Evolutionary conservation across 2,329 filamentous ascomycete species (phyloP).

Genomic region (Trichophaea hybrida): DNA sequence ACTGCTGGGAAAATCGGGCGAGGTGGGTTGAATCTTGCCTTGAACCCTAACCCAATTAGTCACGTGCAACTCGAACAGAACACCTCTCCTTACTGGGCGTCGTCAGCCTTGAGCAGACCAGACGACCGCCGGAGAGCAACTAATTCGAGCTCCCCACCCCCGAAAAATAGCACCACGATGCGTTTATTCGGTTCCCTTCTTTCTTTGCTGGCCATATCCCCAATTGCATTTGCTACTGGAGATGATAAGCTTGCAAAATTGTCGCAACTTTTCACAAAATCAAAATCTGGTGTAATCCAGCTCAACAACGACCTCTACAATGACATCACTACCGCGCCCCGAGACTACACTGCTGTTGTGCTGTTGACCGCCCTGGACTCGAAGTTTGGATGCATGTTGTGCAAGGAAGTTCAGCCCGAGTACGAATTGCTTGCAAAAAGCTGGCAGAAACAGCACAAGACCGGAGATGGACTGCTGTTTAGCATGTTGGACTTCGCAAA

Average conservation of each 20-base stretch:
- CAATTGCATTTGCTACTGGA: conserved; percentile 4
- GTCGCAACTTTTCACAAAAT: conserved; percentile 9
- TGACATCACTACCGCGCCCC: conserved; percentile 57
- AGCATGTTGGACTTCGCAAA: conserved; percentile 76
- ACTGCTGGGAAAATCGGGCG: too few species aligned
- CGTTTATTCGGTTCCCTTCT: conserved; percentile 14
- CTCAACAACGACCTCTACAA: conserved; percentile 63
- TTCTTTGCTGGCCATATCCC: conserved; percentile 11
- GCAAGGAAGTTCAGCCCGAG: conserved; percentile 82
- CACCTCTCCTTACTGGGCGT: not conserved
- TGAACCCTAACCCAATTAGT: not conserved
- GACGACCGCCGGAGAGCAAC: not conserved
- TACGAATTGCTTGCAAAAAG: conserved; percentile 77
- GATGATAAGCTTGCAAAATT: conserved; percentile 19
- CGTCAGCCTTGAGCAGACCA: conserved; percentile 2
- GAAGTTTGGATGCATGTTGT: conserved; percentile 72
- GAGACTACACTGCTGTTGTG: conserved; percentile 71
- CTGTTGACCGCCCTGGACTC: conserved; percentile 75
- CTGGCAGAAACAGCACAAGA: conserved; percentile 75
- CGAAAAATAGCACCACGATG: conserved; percentile 10
- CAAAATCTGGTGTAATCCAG: conserved; percentile 32
- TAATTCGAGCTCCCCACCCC: not conserved
- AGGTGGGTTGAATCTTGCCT: not conserved
- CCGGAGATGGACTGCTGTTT: conserved; percentile 59
- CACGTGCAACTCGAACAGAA: not conserved